These are phyloP conservation scores for Jacaranda mimosifolia DNA, from an alignment of 257 asterid species.

Conservation along the genomic window DNA sequence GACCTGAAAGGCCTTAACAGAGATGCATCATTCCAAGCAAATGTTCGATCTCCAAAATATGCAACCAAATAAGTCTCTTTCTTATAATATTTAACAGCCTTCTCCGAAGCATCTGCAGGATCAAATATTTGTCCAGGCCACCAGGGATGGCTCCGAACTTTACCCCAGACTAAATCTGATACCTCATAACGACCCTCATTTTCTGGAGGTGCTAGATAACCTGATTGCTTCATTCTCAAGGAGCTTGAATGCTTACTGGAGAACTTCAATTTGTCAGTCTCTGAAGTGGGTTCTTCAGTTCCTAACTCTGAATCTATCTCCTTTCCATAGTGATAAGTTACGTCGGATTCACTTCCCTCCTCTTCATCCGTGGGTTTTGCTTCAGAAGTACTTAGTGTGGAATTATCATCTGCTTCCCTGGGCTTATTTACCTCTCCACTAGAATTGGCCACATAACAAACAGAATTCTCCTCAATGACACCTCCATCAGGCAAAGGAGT, in stretches of 20 bases:
- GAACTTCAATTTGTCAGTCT: conserved; percentile 42
- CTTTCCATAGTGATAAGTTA: conserved; percentile 35
- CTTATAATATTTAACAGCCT: conserved; percentile 74
- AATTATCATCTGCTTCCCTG: conserved; percentile 41
- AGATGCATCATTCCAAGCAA: conserved; percentile 95
- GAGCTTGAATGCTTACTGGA: conserved; percentile 41
- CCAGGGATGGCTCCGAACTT: conserved; percentile 98
- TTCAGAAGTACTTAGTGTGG: conserved; percentile 45
- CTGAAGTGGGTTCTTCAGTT: conserved; percentile 48
- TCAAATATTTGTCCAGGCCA: conserved; percentile 99
- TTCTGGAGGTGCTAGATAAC: conserved; percentile 66
- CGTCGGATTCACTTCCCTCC: conserved; percentile 48
- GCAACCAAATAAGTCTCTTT: conserved; percentile 90
- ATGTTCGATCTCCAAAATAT: conserved; percentile 91
- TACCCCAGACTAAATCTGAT: conserved; percentile 97
- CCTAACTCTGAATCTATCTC: conserved; percentile 42
- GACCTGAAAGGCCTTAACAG: conserved; percentile 77
- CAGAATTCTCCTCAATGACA: conserved; percentile 23
- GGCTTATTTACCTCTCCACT: conserved; percentile 29
- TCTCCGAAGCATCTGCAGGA: conserved; percentile 86
- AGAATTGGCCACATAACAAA: conserved; percentile 25
- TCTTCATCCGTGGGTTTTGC: conserved; percentile 40
- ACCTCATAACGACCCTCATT: conserved; percentile 57
- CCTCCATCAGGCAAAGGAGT: conserved; percentile 35
- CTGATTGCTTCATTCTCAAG: conserved; percentile 53